Percentiles rank a stretch among this genome's conserved stretches.
Evolutionary conservation across 257 asterid genomes (phyloP).

Genomic region (Verbena officinalis): DNA sequence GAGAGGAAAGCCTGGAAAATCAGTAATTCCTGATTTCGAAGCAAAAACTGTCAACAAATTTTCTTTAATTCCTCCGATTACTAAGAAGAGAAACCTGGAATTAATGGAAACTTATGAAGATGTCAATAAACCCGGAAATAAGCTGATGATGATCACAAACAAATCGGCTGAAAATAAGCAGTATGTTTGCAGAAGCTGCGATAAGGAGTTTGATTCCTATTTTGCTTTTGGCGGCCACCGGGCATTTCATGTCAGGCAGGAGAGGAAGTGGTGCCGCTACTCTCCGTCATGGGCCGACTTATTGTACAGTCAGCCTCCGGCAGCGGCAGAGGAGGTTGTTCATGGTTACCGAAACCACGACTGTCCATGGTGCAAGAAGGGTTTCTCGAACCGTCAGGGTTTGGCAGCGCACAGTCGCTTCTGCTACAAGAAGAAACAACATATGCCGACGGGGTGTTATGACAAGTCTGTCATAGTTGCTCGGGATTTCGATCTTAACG

Average conservation of each 20-base stretch:
- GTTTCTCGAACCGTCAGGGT: constrained; percentile 18
- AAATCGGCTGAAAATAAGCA: neutral
- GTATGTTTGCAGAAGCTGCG: neutral
- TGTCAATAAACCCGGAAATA: no score
- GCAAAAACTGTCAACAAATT: neutral
- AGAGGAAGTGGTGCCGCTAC: neutral
- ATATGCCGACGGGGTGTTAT: neutral
- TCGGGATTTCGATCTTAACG: neutral
- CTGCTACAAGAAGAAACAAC: neutral
- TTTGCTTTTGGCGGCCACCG: constrained; percentile 22
- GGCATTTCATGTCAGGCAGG: constrained; percentile 10
- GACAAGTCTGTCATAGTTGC: neutral
- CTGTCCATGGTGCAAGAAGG: constrained; percentile 9
- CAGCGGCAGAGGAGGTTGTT: neutral
- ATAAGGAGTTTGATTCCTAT: neutral
- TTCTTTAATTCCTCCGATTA: no score
- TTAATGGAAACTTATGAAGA: neutral
- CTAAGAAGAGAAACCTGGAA: neutral
- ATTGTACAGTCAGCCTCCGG: neutral
- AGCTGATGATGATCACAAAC: no score
- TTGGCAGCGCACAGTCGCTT: constrained; percentile 26
- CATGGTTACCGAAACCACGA: neutral
- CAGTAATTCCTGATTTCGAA: neutral
- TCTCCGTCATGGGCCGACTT: neutral
- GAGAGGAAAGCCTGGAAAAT: constrained; percentile 12